phyloP scores from a whole-genome alignment of 768 basidiomycete species.

The Tylopilus plumbeoviolaceoides region DNA sequence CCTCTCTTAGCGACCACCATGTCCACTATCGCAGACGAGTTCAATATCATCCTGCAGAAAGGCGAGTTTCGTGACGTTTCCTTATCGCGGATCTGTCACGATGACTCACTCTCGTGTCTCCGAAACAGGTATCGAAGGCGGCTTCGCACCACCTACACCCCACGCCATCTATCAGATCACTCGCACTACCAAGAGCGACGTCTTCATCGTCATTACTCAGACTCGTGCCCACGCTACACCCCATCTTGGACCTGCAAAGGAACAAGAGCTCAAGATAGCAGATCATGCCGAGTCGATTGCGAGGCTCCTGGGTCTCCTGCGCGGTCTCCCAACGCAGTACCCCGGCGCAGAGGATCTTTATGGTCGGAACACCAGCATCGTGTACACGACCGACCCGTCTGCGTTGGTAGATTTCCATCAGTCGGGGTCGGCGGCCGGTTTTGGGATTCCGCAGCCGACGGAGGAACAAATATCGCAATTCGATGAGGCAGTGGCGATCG shows the following conservation, averaged over 20 bases:
- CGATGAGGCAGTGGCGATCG: constrained; percentile 63
- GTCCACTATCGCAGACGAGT: constrained; percentile 12
- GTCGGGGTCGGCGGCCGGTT: constrained; percentile 53
- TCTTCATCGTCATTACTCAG: constrained; percentile 45
- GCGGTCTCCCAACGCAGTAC: constrained; percentile 31
- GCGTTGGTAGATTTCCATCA: background rate
- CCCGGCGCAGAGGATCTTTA: constrained; percentile 72
- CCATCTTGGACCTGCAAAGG: constrained; percentile 38
- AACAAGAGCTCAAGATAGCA: constrained; percentile 42
- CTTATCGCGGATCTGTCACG: too few relatives aligned
- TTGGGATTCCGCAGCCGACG: constrained; percentile 45
- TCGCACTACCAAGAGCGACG: constrained; percentile 29
- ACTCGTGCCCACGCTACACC: constrained; percentile 48
- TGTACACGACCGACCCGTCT: constrained; percentile 36
- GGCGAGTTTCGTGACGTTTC: constrained; percentile 34
- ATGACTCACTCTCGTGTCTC: background rate
- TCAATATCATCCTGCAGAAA: constrained; percentile 42
- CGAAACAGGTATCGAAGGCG: constrained; percentile 58
- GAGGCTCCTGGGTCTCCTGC: constrained; percentile 59
- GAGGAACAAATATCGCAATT: constrained; percentile 66
- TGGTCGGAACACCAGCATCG: constrained; percentile 61
- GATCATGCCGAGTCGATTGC: constrained; percentile 5
- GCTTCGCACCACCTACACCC: constrained; percentile 68
- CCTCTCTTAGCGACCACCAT: constrained; percentile 7
- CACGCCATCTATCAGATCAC: constrained; percentile 52